Base-by-base conservation (phyloP, 768 basidiomycete species). In the Collybiopsis luxurians region DNA sequence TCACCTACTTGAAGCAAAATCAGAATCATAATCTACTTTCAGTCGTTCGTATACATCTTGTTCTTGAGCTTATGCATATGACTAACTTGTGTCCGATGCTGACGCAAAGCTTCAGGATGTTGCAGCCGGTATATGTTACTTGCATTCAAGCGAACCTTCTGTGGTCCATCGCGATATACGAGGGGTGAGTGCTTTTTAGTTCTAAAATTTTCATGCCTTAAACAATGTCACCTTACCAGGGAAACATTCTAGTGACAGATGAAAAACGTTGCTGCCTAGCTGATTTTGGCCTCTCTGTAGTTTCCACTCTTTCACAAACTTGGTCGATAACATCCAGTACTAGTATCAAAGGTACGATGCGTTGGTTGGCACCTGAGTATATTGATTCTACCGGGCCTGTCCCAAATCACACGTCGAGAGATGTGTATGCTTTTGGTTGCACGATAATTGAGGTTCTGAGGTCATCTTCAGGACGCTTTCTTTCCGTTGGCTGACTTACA, bases 101-200 rank as follows among this genome's bases (percentile, higher is more conserved):
- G 23, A 21, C 23, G 36, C 27, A 4, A n/a, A n/a, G 69, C 38
- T 72, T 19, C 49, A 61, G 21, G 67, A 71, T 27, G 53, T 64
- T n/a, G 66, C 70, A 15, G 66, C 11, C 3, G 69, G 69, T 36
- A 21, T 70, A n/a, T 63, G 67, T 45, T 69, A 71, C 31, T 45
- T 71, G 48, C 69, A 70, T 34, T 57, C 53, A 10, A 64, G 64
- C 62, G 61, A 71, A 45, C 70, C 70, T 38, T 65, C 69, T 10
- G 61, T 71, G 15, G 52, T 67, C 34, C 70, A 71, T 11, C 69
- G 69, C 40, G 69, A 71, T 46, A 59, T 71, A 24, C 69, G 65
- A 46, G 60, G 66, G 13, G 69, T 71, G 51, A 50, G 65, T 21
- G 6, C 28, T 26, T 15, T 3, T 11, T 52, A 6, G 13, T 42